These are phyloP conservation scores for Fusarium duplospermum DNA, from an alignment of 2,329 filamentous ascomycete species.

Conservation along the genomic window DNA sequence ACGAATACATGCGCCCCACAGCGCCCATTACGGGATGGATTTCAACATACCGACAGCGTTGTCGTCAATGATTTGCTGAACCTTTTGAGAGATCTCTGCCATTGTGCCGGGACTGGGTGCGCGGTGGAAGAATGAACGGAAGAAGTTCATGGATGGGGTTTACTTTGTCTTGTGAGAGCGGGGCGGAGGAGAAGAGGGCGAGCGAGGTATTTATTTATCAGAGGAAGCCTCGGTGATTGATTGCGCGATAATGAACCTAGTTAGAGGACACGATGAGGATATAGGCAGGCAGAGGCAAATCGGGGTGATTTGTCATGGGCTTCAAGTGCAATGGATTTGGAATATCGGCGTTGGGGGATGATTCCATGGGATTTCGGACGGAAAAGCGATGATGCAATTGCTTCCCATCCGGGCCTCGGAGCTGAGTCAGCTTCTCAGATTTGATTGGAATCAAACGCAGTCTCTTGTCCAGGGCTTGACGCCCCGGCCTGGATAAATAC, in stretches of 20 bases:
- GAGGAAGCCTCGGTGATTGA: constrained; percentile 14
- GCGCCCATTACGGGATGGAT: background rate
- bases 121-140: constrained; percentile 77
- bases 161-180: background rate
- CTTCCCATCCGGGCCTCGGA: background rate
- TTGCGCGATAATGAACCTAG: constrained; percentile 20
- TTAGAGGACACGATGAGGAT: background rate
- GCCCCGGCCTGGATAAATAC: background rate
- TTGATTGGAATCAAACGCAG: background rate
- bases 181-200: constrained; percentile 5
- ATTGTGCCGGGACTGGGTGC: constrained; percentile 74
- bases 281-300: background rate
- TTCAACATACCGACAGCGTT: constrained; percentile 79
- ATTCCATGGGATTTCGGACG: constrained; percentile 3
- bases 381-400: constrained; percentile 43
- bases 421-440: background rate
- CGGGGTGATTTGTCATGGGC: constrained; percentile 36
- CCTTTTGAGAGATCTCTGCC: constrained; percentile 86
- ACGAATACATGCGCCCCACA: constrained; percentile 12
- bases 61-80: constrained; percentile 87
- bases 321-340: constrained; percentile 12
- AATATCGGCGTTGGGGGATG: constrained; percentile 13
- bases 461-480: background rate
- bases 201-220: constrained; percentile 37
- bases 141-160: constrained; percentile 67